phyloP scores from a whole-genome alignment of 192 early-diverging fungal species.

The Thamnidium elegans region DNA sequence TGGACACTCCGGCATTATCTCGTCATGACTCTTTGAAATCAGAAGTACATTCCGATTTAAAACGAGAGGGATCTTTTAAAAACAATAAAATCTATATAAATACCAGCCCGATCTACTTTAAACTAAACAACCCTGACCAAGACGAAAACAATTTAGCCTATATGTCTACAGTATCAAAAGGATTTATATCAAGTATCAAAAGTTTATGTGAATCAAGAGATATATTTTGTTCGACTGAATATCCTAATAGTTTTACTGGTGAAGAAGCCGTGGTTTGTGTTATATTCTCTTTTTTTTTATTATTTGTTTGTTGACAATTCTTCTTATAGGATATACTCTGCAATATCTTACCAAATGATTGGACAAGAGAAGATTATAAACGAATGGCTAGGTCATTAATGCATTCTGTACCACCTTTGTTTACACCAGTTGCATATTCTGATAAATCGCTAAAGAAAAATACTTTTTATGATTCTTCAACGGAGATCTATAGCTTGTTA shows the following conservation, averaged over 20 bases:
- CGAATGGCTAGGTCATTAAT: constrained; percentile 23
- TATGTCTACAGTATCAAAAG: background rate
- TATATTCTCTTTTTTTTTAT: constrained; percentile 1
- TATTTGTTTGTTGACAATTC: background rate
- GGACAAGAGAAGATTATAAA: constrained; percentile 7
- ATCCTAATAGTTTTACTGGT: constrained; percentile 38
- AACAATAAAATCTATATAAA: too few species aligned
- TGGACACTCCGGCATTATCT: too few species aligned
- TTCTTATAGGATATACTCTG: background rate
- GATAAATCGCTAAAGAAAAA: constrained; percentile 28
- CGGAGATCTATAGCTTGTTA: constrained; percentile 28
- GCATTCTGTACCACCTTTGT: constrained; percentile 17
- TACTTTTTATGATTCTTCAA: constrained; percentile 24
- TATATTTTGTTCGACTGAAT: constrained; percentile 30
- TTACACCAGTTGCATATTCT: constrained; percentile 26
- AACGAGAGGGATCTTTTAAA: too few species aligned
- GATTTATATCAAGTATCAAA: constrained; percentile 11
- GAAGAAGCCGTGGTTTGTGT: constrained; percentile 35
- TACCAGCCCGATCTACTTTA: too few species aligned
- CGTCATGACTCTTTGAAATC: too few species aligned
- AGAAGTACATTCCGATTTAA: too few species aligned
- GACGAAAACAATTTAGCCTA: background rate
- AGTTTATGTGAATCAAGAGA: constrained; percentile 6
- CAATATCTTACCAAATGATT: background rate
- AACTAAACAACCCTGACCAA: too few species aligned